Evolutionary conservation across 169 alveolate species (phyloP).

Genomic region (Plasmodium gonderi): DNA sequence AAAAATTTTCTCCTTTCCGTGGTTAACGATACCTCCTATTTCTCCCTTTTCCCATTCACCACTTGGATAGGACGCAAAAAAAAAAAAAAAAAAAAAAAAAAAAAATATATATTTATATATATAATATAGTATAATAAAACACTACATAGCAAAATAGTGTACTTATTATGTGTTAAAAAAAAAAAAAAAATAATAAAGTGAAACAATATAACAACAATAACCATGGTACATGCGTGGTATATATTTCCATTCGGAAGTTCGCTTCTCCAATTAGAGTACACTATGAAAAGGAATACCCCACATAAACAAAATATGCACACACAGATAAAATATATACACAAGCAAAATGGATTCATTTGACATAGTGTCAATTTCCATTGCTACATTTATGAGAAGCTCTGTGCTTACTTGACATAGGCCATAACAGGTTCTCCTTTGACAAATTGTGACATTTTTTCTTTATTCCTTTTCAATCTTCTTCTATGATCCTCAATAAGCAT

Average conservation of each 20-base stretch:
- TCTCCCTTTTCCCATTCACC: conserved; percentile 86
- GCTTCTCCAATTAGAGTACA: too few relatives aligned
- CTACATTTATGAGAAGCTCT: neutral
- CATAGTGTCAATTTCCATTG: neutral
- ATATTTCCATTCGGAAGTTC: too few relatives aligned
- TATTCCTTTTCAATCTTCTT: conserved; percentile 36
- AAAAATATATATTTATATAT: neutral
- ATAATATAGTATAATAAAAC: too few relatives aligned
- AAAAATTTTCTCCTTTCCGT: conserved; percentile 75
- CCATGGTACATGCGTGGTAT: too few relatives aligned
- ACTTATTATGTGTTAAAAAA: too few relatives aligned
- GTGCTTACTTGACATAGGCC: conserved; percentile 63
- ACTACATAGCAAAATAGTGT: too few relatives aligned
- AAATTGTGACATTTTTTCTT: conserved; percentile 41
- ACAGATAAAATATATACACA: neutral
- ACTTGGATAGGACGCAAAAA: conserved; percentile 17
- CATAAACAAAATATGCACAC: too few relatives aligned
- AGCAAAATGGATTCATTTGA: neutral
- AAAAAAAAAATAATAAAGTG: too few relatives aligned
- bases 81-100: neutral
- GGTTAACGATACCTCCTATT: conserved; percentile 77
- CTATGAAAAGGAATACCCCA: too few relatives aligned
- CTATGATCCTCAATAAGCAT: conserved; percentile 61
- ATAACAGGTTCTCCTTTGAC: conserved; percentile 62
- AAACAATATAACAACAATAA: too few relatives aligned